Conservation (phyloP, 345 rosid species). For the Gossypioides kirkii region DNA sequence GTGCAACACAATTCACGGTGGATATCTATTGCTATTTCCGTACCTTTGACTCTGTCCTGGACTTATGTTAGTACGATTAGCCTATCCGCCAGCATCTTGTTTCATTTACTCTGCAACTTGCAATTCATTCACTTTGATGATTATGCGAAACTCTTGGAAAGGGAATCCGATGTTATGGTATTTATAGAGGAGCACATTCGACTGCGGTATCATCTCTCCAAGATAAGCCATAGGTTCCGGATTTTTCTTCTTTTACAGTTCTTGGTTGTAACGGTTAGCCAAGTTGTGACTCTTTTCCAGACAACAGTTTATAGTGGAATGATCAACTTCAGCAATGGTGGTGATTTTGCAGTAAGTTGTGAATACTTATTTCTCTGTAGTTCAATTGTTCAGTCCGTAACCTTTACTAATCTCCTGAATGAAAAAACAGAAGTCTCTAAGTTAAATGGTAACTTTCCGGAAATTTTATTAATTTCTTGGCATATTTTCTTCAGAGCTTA, state of each 20-base stretch:
- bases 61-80: slow-evolving; percentile 59
- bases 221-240: slow-evolving; percentile 94
- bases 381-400: background rate
- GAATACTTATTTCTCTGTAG: slow-evolving; percentile 1
- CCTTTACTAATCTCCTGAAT: background rate
- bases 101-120: slow-evolving; percentile 85
- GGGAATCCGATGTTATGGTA: slow-evolving; percentile 55
- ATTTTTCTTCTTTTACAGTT: slow-evolving; percentile 78
- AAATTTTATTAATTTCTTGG: background rate
- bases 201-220: slow-evolving; percentile 68
- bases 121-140: slow-evolving; percentile 90
- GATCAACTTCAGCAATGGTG: slow-evolving; percentile 62
- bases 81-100: slow-evolving; percentile 68
- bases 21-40: slow-evolving; percentile 51
- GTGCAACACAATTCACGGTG: slow-evolving; percentile 56
- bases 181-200: slow-evolving; percentile 73
- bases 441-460: background rate
- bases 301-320: slow-evolving; percentile 64
- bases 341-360: slow-evolving; percentile 81
- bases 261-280: slow-evolving; percentile 71
- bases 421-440: background rate
- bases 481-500: slow-evolving; percentile 1
- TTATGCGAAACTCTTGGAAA: slow-evolving; percentile 61
- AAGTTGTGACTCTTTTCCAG: slow-evolving; percentile 66
- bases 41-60: slow-evolving; percentile 66